Percentiles rank a stretch among this genome's conserved stretches.
These are phyloP conservation scores for Saccharomycopsis javanensis DNA, from an alignment of 805 yeast genomes.

Conservation along the genomic window DNA sequence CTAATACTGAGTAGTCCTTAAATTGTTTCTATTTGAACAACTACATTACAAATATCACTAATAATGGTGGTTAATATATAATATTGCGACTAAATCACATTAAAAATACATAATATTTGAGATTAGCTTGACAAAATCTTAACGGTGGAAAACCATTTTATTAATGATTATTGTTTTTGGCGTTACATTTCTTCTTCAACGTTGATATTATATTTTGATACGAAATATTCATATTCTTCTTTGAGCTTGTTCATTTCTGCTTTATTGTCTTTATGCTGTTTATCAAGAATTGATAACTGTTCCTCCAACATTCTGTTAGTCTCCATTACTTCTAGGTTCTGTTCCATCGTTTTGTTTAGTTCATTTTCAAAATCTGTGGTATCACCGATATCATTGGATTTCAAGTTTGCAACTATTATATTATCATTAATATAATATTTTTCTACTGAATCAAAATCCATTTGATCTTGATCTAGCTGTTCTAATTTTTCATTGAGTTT, in stretches of 20 bases:
- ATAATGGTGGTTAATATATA: too few species aligned
- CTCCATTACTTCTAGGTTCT: conserved; percentile 58
- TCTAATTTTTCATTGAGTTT: conserved; percentile 36
- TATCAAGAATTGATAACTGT: conserved; percentile 14
- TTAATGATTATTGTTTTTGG: too few species aligned
- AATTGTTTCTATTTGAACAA: background rate
- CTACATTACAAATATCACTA: too few species aligned
- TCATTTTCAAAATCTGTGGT: conserved; percentile 35
- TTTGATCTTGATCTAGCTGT: conserved; percentile 29
- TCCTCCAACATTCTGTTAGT: conserved; percentile 50
- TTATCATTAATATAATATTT: conserved; percentile 1
- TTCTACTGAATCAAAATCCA: conserved; percentile 15
- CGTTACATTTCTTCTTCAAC: background rate
- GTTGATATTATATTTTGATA: background rate
- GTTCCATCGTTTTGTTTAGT: conserved; percentile 47
- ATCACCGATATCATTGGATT: conserved; percentile 32
- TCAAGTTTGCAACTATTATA: conserved; percentile 27
- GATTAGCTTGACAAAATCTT: background rate
- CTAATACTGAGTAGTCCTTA: background rate
- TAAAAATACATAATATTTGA: too few species aligned
- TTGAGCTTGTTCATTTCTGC: conserved; percentile 11
- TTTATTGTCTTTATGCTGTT: conserved; percentile 13
- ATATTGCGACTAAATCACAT: background rate
- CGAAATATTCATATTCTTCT: conserved; percentile 15
- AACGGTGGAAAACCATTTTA: background rate